A percentile compares a stretch with the other conserved stretches of the same genome.
Conservation (phyloP, 2,329 filamentous ascomycete genomes). For the Monosporascus sp. region DNA sequence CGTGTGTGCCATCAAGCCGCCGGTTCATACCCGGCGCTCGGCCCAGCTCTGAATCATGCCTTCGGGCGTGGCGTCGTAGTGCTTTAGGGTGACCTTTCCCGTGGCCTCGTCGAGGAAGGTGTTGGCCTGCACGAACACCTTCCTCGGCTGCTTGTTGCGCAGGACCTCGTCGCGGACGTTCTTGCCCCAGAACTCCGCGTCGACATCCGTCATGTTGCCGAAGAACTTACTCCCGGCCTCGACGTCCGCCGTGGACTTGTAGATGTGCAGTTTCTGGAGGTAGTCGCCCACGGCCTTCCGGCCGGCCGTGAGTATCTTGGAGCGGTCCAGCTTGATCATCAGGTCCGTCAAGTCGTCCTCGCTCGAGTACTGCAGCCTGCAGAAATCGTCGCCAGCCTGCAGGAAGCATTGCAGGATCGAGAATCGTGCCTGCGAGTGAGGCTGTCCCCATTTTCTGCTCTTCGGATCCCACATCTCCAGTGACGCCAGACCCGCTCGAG, state of each 20-base stretch:
- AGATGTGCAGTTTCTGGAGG: conserved; percentile 86
- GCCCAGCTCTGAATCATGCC: conserved; percentile 83
- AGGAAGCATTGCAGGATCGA: conserved; percentile 81
- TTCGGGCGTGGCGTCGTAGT: conserved; percentile 77
- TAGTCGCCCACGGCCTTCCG: conserved; percentile 78
- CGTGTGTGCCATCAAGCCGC: no score
- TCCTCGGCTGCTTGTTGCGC: conserved; percentile 73
- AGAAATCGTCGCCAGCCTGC: conserved; percentile 80
- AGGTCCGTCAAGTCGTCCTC: conserved; percentile 71
- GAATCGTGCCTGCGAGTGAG: conserved; percentile 87
- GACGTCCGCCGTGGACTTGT: conserved; percentile 85
- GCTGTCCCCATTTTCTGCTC: conserved; percentile 85
- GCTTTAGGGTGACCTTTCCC: conserved; percentile 70
- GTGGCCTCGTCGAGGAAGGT: conserved; percentile 65
- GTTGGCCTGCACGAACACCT: conserved; percentile 93
- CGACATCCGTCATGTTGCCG: conserved; percentile 76
- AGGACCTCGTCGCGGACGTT: conserved; percentile 73
- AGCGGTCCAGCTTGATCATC: conserved; percentile 76
- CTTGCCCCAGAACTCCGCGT: conserved; percentile 75
- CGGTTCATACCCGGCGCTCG: conserved; percentile 47
- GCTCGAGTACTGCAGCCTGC: conserved; percentile 67
- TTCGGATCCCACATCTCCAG: conserved; percentile 95
- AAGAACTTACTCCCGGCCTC: conserved; percentile 75
- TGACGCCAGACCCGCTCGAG: conserved; percentile 80
- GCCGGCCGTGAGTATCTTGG: conserved; percentile 79